Percentiles rank a stretch among this genome's conserved stretches.
Conservation (phyloP, 106 monocot species). For the Allium sativum region DNA sequence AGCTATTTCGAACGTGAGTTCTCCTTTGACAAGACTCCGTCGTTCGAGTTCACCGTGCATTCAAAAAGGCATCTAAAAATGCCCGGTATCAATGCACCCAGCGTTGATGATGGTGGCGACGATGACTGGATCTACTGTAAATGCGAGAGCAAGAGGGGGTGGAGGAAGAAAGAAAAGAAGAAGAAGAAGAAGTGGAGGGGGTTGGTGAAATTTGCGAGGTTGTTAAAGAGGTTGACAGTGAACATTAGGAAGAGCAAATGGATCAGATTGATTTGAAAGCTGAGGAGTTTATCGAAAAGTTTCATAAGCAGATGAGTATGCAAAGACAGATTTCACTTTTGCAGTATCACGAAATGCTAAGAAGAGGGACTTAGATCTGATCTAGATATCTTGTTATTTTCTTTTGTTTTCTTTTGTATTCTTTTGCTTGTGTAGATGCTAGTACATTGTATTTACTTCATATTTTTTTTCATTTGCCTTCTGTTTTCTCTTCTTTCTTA, state of each 20-base stretch:
- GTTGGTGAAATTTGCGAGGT: neutral
- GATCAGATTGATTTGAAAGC: constrained; percentile 1
- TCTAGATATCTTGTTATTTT: too few relatives aligned
- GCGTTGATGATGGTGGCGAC: constrained; percentile 2
- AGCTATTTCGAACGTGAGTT: constrained; percentile 28
- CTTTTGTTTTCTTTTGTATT: too few relatives aligned
- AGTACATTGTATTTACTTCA: too few relatives aligned
- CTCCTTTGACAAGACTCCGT: constrained; percentile 60
- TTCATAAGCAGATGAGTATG: neutral
- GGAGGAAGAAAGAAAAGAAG: neutral
- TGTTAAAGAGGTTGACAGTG: neutral
- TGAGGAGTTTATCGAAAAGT: constrained; percentile 1
- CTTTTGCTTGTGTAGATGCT: too few relatives aligned
- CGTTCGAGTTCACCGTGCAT: constrained; percentile 33
- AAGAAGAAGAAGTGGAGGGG: neutral
- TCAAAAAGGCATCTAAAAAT: constrained; percentile 22
- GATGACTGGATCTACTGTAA: constrained; percentile 4
- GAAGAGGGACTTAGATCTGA: neutral
- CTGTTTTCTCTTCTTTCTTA: too few relatives aligned
- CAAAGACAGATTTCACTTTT: neutral
- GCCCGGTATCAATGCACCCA: constrained; percentile 29
- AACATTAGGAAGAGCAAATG: neutral
- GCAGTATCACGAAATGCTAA: neutral
- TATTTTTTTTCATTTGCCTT: too few relatives aligned
- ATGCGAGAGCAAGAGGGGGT: neutral